Evolutionary conservation across 768 basidiomycete genomes (phyloP), one percentile per base, ranked within the genome.

Genomic region (Sistotremastrum niveocremeum): DNA sequence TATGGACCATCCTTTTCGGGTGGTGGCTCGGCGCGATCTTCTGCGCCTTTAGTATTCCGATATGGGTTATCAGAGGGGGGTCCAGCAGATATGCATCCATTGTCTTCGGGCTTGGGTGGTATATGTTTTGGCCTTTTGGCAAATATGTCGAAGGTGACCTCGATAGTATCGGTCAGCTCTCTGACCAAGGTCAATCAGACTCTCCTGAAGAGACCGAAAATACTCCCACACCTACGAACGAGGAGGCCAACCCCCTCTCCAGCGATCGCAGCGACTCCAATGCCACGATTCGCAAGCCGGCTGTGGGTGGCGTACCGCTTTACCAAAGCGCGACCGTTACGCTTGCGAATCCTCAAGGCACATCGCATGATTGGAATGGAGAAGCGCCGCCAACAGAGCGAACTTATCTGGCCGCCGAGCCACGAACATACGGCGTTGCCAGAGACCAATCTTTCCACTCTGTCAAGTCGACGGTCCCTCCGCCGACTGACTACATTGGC

Each of bases 91-190:
- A 94, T 60, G 77, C 87, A 2, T 76, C 74, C n/a, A 71, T 98
- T 32, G 68, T 97, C 4, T 89, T 79, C 56, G 95, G 95, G 9
- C 66, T 99, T 29, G 91, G 90, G 5, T 95, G 91, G 86, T 99
- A 99, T 60, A 74, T 97, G 45, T 76, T 77, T 20, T 98, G 95
- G 95, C 95, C 95, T 2, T 99, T 99, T 58, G 93, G 95, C 12
- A 97, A 97, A 63, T 99, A 98, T 59, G 88, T 99, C 41, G 91
- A 97, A 61, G 88, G 90, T 7, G 80, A 81, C 49, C 59, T 67
- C 28, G 66, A 68, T 35, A 61, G 20, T 20, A 20, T 67, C 3
- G 57, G 56, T 7, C 39, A 45, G 2, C n/a, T 42, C 11, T 48
- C 46, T 6, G 67, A 61, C 6, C 72, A 70, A 57, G 28, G 57